A percentile compares a stretch with the other conserved stretches of the same genome.
Evolutionary conservation across 2,329 filamentous ascomycete genomes (phyloP).

Genomic region (Neonectria faginata): DNA sequence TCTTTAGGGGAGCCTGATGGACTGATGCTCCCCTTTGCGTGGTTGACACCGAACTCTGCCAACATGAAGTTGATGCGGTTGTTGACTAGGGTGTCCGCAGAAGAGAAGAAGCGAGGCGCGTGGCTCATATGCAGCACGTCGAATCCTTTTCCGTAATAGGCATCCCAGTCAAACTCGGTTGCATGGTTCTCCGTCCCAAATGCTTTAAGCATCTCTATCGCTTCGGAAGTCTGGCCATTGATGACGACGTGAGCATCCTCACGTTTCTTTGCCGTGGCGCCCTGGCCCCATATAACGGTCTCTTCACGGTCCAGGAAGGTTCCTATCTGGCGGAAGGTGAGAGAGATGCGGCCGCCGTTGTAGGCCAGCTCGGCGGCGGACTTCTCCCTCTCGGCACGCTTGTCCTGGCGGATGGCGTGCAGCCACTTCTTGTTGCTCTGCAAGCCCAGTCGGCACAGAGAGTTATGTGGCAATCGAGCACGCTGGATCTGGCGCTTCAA

Average conservation of each 20-base stretch:
- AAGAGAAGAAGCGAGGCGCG: conserved; percentile 63
- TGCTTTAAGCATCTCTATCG: conserved; percentile 76
- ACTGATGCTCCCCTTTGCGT: conserved; percentile 59
- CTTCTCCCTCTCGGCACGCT: conserved; percentile 76
- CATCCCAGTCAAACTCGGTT: conserved; percentile 78
- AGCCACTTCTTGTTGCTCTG: conserved; percentile 88
- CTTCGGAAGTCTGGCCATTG: conserved; percentile 75
- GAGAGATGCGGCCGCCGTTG: conserved; percentile 82
- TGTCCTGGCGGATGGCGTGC: conserved; percentile 92
- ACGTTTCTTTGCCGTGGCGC: conserved; percentile 76
- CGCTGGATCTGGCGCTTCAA: conserved; percentile 69
- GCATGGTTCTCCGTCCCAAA: conserved; percentile 89
- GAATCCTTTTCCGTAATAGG: conserved; percentile 81
- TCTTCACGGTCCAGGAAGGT: conserved; percentile 80
- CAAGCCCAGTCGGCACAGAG: conserved; percentile 84
- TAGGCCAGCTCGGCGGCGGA: conserved; percentile 76
- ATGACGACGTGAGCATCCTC: conserved; percentile 71
- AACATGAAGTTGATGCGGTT: conserved; percentile 63
- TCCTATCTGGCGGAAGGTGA: conserved; percentile 91
- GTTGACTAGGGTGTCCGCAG: conserved; percentile 61
- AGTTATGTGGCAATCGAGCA: conserved; percentile 86
- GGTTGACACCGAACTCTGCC: conserved; percentile 59
- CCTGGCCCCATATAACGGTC: conserved; percentile 88
- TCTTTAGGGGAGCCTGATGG: conserved; percentile 29
- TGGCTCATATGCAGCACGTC: conserved; percentile 79